Conservation (phyloP, 2,329 filamentous ascomycete genomes). For the Ophiostoma populinum region DNA sequence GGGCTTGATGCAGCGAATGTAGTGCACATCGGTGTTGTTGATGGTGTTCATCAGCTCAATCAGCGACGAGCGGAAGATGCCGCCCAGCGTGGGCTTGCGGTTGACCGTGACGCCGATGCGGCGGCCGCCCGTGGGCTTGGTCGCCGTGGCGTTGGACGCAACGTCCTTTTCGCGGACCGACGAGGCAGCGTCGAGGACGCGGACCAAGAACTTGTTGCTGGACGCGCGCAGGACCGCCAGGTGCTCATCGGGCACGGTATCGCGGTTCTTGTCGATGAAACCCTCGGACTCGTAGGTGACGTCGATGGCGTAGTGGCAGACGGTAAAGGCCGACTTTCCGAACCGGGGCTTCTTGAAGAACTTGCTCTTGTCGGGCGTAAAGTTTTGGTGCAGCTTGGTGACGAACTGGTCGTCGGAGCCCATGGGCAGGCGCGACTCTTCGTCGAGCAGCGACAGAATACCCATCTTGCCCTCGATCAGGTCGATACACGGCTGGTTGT, state of each 20-base stretch:
- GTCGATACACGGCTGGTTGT: constrained; percentile 98
- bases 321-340: constrained; percentile 91
- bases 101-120: constrained; percentile 86
- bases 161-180: constrained; percentile 80
- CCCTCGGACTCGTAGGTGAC: constrained; percentile 98
- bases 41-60: constrained; percentile 98
- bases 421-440: constrained; percentile 93
- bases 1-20: constrained; percentile 97
- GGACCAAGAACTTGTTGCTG: constrained; percentile 66
- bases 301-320: constrained; percentile 95
- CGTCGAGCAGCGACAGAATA: constrained; percentile 79
- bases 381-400: constrained; percentile 90
- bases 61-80: constrained; percentile 95
- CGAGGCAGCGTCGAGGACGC: constrained; percentile 72
- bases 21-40: constrained; percentile 94
- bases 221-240: constrained; percentile 81
- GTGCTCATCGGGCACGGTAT: constrained; percentile 96
- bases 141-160: constrained; percentile 48
- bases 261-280: constrained; percentile 98
- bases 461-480: constrained; percentile 94
- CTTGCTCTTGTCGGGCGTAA: constrained; percentile 72
- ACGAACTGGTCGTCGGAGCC: constrained; percentile 95
- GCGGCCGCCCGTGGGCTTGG: constrained; percentile 63
- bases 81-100: constrained; percentile 89
- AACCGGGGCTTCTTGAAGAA: constrained; percentile 99